Conservation (phyloP, 768 basidiomycete genomes). For the Suillus discolor region DNA sequence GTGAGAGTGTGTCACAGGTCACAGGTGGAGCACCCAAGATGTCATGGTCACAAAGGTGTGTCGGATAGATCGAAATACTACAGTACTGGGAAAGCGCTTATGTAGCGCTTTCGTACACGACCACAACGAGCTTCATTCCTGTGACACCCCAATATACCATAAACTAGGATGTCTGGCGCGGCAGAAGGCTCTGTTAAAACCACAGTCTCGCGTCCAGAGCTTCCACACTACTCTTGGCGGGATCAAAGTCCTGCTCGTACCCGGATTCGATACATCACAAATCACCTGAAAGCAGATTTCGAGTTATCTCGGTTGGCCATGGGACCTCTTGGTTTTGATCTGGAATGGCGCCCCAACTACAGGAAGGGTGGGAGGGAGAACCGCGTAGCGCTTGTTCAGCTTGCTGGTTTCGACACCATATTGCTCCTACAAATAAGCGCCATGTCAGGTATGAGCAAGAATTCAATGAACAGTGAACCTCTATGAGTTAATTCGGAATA, state of each 20-base stretch:
- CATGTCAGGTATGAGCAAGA: slow-evolving; percentile 48
- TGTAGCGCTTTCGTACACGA: neutral
- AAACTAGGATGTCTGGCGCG: neutral
- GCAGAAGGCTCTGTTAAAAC: neutral
- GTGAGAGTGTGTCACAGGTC: too few relatives aligned
- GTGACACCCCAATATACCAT: neutral
- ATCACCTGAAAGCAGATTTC: slow-evolving; percentile 33
- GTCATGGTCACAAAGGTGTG: too few relatives aligned
- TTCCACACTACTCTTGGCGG: slow-evolving; percentile 28
- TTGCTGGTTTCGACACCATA: slow-evolving; percentile 57
- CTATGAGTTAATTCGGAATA: neutral
- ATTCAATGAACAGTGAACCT: neutral
- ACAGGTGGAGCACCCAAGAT: too few relatives aligned
- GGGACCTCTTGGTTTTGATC: slow-evolving; percentile 62
- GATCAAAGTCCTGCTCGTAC: slow-evolving; percentile 12
- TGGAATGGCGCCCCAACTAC: slow-evolving; percentile 77
- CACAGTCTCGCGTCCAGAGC: neutral
- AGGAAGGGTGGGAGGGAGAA: slow-evolving; percentile 58
- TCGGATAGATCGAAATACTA: too few relatives aligned
- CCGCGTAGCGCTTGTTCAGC: slow-evolving; percentile 73
- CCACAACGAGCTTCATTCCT: neutral
- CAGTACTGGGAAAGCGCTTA: too few relatives aligned
- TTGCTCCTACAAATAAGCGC: slow-evolving; percentile 65
- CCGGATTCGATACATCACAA: slow-evolving; percentile 33
- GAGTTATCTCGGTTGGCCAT: slow-evolving; percentile 21